Evolutionary conservation across 2,329 filamentous ascomycete genomes (phyloP).

Genomic region (Epichloe bromicola): DNA sequence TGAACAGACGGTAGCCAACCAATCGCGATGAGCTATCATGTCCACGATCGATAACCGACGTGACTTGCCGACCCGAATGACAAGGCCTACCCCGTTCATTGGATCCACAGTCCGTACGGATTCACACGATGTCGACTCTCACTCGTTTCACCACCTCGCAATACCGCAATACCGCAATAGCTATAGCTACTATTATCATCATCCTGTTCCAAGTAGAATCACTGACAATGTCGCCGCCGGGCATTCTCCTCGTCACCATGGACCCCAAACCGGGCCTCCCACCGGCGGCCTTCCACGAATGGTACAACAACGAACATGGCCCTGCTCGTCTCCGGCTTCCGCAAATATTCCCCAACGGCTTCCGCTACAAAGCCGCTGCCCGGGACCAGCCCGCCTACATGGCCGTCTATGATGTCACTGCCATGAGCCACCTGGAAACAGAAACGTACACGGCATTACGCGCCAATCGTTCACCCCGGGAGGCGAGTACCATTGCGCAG

Average conservation of each 20-base stretch:
- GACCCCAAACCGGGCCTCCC: slow-evolving; percentile 56
- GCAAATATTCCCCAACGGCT: slow-evolving; percentile 61
- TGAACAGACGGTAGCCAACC: too few relatives aligned
- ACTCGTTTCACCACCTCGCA: too few relatives aligned
- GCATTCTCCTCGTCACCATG: slow-evolving; percentile 79
- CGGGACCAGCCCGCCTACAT: slow-evolving; percentile 53
- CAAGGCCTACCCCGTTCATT: too few relatives aligned
- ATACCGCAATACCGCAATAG: too few relatives aligned
- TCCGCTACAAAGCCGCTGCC: slow-evolving; percentile 64
- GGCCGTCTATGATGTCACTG: slow-evolving; percentile 69
- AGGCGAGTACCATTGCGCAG: slow-evolving; percentile 40
- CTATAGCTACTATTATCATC: too few relatives aligned
- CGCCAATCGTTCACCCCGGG: slow-evolving; percentile 39
- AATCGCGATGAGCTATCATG: too few relatives aligned
- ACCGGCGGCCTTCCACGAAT: slow-evolving; percentile 67
- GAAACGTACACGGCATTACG: slow-evolving; percentile 57
- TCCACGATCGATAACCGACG: too few relatives aligned
- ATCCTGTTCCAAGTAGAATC: too few relatives aligned
- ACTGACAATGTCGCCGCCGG: slow-evolving; percentile 32
- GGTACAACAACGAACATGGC: slow-evolving; percentile 91
- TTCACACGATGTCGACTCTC: too few relatives aligned
- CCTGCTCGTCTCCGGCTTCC: slow-evolving; percentile 66
- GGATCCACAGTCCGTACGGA: too few relatives aligned
- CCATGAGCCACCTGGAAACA: slow-evolving; percentile 57
- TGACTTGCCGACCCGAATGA: too few relatives aligned